Percentiles rank a stretch among this genome's conserved stretches.
These are phyloP conservation scores for Phlegmacium glaucopus DNA, from an alignment of 768 basidiomycete genomes.

Conservation along the genomic window DNA sequence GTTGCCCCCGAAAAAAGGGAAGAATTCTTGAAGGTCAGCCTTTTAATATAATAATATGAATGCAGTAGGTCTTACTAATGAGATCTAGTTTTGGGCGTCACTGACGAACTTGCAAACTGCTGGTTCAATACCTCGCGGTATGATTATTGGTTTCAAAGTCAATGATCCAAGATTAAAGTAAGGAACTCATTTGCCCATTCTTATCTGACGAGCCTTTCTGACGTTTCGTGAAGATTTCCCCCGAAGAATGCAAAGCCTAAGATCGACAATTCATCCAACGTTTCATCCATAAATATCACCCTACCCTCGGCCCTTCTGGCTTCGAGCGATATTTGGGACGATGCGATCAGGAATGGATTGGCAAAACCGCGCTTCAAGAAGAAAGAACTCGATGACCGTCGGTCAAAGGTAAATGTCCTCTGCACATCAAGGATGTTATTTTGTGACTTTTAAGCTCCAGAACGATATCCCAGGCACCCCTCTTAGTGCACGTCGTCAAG, in stretches of 20 bases:
- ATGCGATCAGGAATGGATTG: conserved; percentile 44
- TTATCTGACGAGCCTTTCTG: neutral
- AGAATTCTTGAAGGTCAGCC: conserved; percentile 57
- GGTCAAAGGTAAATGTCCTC: conserved; percentile 53
- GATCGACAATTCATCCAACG: conserved; percentile 20
- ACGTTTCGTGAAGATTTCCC: conserved; percentile 60
- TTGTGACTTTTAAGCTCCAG: conserved; percentile 30
- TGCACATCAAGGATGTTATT: neutral
- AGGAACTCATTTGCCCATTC: conserved; percentile 16
- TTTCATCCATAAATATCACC: conserved; percentile 29
- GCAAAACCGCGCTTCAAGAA: conserved; percentile 71
- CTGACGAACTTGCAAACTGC: conserved; percentile 61
- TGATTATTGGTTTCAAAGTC: conserved; percentile 75
- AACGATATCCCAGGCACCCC: conserved; percentile 74
- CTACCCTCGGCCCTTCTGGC: conserved; percentile 61
- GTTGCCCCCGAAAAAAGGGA: conserved; percentile 42
- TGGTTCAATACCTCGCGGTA: conserved; percentile 66
- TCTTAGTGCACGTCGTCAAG: conserved; percentile 63
- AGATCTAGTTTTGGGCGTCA: conserved; percentile 61
- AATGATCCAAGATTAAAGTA: conserved; percentile 87
- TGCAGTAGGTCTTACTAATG: neutral
- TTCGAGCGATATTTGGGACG: conserved; percentile 73
- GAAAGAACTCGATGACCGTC: conserved; percentile 81
- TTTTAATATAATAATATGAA: neutral
- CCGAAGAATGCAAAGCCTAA: conserved; percentile 66